These are phyloP conservation scores for Mycena indigotica DNA, from an alignment of 768 basidiomycete genomes.

Conservation along the genomic window DNA sequence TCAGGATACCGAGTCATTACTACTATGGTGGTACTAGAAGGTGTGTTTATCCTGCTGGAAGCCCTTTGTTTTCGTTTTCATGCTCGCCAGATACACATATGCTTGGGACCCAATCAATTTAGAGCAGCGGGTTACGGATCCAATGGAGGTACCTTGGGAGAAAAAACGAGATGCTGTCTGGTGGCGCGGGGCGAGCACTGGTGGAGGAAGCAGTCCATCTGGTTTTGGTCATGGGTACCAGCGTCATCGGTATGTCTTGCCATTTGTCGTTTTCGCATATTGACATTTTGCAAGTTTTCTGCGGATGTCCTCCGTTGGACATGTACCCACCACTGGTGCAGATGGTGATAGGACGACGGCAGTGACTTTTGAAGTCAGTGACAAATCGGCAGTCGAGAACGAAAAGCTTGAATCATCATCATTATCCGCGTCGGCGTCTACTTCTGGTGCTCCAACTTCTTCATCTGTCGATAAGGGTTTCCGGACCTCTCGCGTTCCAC, in stretches of 20 bases:
- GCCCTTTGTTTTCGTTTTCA: not conserved
- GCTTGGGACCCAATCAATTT: slow-evolving; percentile 83
- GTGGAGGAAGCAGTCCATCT: slow-evolving; percentile 85
- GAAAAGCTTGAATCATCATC: slow-evolving; percentile 21
- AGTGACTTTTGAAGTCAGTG: slow-evolving; percentile 15
- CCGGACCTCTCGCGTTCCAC: slow-evolving; percentile 62
- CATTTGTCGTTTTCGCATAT: slow-evolving; percentile 10
- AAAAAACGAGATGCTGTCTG: slow-evolving; percentile 85
- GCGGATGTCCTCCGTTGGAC: slow-evolving; percentile 65
- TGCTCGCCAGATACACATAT: slow-evolving; percentile 65
- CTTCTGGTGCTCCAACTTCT: slow-evolving; percentile 45
- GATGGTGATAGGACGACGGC: slow-evolving; percentile 14
- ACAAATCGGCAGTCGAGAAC: slow-evolving; percentile 40
- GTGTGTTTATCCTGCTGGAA: slow-evolving; percentile 2
- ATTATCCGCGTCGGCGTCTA: slow-evolving; percentile 28
- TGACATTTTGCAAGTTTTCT: slow-evolving; percentile 54
- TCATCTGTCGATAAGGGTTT: slow-evolving; percentile 42
- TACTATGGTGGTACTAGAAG: slow-evolving; percentile 81
- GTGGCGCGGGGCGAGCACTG: slow-evolving; percentile 96
- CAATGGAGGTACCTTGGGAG: slow-evolving; percentile 89
- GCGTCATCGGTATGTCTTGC: slow-evolving; percentile 73
- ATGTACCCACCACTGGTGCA: not conserved
- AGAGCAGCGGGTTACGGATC: slow-evolving; percentile 74
- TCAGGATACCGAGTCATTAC: slow-evolving; percentile 95
- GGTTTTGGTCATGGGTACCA: slow-evolving; percentile 86